Evolutionary conservation across 805 yeast genomes (phyloP).

Genomic region (Candida palmyrensis): DNA sequence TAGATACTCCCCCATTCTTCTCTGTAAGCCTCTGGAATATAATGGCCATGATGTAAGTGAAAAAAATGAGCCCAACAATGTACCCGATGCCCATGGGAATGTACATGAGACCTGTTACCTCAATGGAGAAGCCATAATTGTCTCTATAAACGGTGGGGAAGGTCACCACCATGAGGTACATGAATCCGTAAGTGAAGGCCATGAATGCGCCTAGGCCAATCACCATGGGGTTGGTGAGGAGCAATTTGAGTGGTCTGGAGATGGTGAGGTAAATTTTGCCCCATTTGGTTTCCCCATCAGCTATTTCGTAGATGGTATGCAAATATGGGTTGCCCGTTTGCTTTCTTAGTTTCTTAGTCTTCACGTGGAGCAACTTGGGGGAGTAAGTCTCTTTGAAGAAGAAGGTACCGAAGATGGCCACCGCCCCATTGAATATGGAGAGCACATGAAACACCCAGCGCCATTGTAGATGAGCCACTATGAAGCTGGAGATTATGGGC

Average conservation of each 20-base stretch:
- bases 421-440: constrained; percentile 28
- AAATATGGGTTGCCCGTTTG: constrained; percentile 51
- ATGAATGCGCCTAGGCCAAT: constrained; percentile 56
- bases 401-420: constrained; percentile 26
- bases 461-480: constrained; percentile 39
- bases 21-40: constrained; percentile 32
- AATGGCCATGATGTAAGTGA: constrained; percentile 41
- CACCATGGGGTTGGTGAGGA: constrained; percentile 58
- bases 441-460: constrained; percentile 34
- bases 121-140: constrained; percentile 41
- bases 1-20: constrained; percentile 47
- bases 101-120: constrained; percentile 55
- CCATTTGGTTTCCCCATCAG: constrained; percentile 41
- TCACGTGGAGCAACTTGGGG: constrained; percentile 44
- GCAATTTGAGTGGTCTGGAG: constrained; percentile 49
- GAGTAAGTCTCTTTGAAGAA: constrained; percentile 40
- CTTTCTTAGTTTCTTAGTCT: constrained; percentile 44
- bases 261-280: constrained; percentile 41
- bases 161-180: constrained; percentile 58
- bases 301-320: constrained; percentile 58
- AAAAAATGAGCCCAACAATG: constrained; percentile 42
- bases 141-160: constrained; percentile 50
- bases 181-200: constrained; percentile 64
- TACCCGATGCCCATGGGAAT: constrained; percentile 55
- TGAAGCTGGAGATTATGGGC: constrained; percentile 55